These are phyloP conservation scores for Gnomoniopsis sp. DNA, from an alignment of 2,329 filamentous ascomycete genomes.

Conservation along the genomic window DNA sequence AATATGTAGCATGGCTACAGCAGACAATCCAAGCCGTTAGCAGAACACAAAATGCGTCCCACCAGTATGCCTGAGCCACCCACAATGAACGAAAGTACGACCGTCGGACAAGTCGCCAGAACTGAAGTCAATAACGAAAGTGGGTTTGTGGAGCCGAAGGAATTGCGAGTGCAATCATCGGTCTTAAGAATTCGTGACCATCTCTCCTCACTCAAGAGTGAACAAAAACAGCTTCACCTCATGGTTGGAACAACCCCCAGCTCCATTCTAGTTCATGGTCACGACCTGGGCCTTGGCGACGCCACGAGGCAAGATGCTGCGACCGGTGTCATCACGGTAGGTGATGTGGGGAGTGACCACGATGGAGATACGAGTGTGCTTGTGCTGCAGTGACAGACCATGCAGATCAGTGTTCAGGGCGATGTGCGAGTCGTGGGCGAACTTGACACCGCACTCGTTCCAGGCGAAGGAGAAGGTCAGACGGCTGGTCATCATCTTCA, in stretches of 20 bases:
- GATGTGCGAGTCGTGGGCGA: constrained; percentile 45
- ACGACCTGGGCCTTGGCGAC: constrained; percentile 45
- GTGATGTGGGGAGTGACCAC: constrained; percentile 54
- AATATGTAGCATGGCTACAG: background rate
- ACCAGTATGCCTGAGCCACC: background rate
- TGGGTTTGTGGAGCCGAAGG: background rate
- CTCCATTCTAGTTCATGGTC: constrained; percentile 43
- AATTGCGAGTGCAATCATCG: background rate
- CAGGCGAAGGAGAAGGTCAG: constrained; percentile 37
- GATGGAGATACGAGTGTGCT: constrained; percentile 50
- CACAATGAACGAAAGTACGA: background rate
- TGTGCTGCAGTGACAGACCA: constrained; percentile 42
- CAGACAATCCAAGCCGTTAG: background rate
- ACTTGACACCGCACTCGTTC: constrained; percentile 47
- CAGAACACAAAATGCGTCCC: background rate
- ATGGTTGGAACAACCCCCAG: too few relatives aligned
- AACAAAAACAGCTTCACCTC: background rate
- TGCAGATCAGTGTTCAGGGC: constrained; percentile 39
- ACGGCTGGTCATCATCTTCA: constrained; percentile 40
- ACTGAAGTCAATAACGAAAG: background rate
- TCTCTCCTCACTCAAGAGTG: background rate
- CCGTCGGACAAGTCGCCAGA: background rate
- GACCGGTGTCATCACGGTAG: constrained; percentile 48
- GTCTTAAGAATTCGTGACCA: background rate
- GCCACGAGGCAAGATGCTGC: constrained; percentile 40